Evolutionary conservation across 2,329 filamentous ascomycete species (phyloP).

Genomic region (Aspergillus hiratsukae): DNA sequence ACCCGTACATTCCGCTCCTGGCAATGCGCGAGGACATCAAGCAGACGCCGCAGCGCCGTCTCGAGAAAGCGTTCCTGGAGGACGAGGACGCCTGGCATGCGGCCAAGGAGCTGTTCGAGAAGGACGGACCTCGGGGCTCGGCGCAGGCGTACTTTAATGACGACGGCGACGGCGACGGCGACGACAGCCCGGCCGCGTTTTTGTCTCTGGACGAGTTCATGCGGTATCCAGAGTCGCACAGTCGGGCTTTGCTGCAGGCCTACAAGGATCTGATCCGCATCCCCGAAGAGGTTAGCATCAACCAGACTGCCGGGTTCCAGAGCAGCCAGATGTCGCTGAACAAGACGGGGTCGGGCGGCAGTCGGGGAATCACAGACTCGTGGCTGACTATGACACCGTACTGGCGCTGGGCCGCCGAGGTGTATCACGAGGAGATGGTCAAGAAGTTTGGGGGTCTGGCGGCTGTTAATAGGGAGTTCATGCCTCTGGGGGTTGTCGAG

Average conservation of each 20-base stretch:
- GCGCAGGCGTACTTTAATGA: background rate
- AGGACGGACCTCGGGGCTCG: constrained; percentile 12
- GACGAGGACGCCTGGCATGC: constrained; percentile 54
- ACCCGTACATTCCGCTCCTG: constrained; percentile 47
- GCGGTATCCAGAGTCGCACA: constrained; percentile 32
- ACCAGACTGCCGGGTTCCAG: constrained; percentile 24
- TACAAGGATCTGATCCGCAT: constrained; percentile 30
- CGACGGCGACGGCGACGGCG: too few species aligned
- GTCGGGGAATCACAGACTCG: constrained; percentile 10
- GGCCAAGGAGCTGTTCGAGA: constrained; percentile 30
- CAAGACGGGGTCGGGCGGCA: background rate
- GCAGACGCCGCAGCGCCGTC: constrained; percentile 28
- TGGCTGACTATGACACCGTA: constrained; percentile 39
- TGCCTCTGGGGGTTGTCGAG: constrained; percentile 42
- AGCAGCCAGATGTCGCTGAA: constrained; percentile 19
- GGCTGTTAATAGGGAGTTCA: constrained; percentile 37
- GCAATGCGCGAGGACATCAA: constrained; percentile 43
- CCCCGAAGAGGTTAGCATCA: constrained; percentile 29
- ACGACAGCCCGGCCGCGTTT: constrained; percentile 21
- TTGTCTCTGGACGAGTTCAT: constrained; percentile 40
- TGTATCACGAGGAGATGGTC: constrained; percentile 40
- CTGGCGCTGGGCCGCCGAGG: constrained; percentile 40
- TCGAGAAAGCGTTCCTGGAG: constrained; percentile 32
- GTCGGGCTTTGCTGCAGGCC: constrained; percentile 22
- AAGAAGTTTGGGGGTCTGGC: constrained; percentile 37